phyloP scores from a whole-genome alignment of 306 rosid species.

The Lupinus albus region DNA sequence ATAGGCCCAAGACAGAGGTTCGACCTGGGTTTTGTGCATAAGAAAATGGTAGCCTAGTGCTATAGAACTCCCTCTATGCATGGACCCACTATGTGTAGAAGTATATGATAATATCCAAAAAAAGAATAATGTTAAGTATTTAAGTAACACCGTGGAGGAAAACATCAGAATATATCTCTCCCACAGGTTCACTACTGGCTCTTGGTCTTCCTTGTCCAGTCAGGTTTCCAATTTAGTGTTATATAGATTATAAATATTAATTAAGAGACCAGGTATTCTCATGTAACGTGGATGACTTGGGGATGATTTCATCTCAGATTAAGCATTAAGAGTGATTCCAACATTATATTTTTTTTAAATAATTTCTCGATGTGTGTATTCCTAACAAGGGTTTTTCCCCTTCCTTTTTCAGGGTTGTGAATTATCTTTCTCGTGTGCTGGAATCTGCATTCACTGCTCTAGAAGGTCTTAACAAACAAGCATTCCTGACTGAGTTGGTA shows the following conservation, averaged over 20 bases:
- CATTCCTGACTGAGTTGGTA: conserved; percentile 92
- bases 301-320: conserved; percentile 24
- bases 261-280: conserved; percentile 30
- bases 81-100: background rate
- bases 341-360: background rate
- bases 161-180: conserved; percentile 24
- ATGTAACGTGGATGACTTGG: conserved; percentile 11
- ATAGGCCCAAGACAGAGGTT: conserved; percentile 25
- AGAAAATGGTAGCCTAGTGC: background rate
- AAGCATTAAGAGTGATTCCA: conserved; percentile 5
- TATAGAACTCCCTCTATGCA: background rate
- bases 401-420: conserved; percentile 77
- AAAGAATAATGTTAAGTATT: conserved; percentile 8
- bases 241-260: conserved; percentile 20
- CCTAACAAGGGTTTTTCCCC: conserved; percentile 35
- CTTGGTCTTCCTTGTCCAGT: background rate
- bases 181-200: background rate
- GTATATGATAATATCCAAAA: conserved; percentile 5
- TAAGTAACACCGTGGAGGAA: conserved; percentile 23
- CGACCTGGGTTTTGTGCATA: background rate
- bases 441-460: conserved; percentile 96
- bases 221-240: conserved; percentile 4
- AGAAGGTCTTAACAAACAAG: conserved; percentile 97
- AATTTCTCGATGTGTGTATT: conserved; percentile 7
- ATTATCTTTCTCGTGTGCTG: conserved; percentile 94